Evolutionary conservation across 2,329 filamentous ascomycete genomes (phyloP), one percentile per base, ranked within the genome.

Genomic region (Thielaviopsis euricoi): DNA sequence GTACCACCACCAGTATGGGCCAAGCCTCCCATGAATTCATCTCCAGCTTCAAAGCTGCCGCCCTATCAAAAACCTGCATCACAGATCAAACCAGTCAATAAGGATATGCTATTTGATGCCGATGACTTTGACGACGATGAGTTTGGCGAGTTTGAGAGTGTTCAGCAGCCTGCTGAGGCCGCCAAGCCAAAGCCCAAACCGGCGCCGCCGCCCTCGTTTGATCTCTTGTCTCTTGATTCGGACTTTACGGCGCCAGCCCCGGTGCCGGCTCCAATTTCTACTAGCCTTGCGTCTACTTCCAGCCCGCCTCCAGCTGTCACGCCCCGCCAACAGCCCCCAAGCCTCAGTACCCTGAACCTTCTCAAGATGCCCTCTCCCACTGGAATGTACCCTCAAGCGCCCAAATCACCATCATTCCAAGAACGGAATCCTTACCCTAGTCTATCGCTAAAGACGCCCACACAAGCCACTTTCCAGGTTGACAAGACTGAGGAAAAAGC

Each of bases 91-190:
- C 60, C 67, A 13, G 61, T 66, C 1, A 70, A 79, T 50, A 68
- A 77, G 1, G 77, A 81, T 62, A 76, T 87, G 3, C 70, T 87
- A 2, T 87, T 87, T 66, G 83, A 87, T 67, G 83, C 78, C 40
- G 76, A 78, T 49, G 76, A 80, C 54, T 77, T 77, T 62, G 68
- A 77, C 52, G 77, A 77, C 33, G 76, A 80, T 37, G 65, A 67
- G 10, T 67, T 69, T 23, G 71, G 70, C 6, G 74, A 77, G 82
- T 82, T 69, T 62, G 53, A 60, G 62, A 33, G 63, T 58, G 22
- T 61, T 54, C 29, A 48, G 46, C 22, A 61, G 22, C 51, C 43
- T 23, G 25, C 57, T 4, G 48, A 56, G 23, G 21, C 33, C 37
- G 43, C 53, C 15, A 9, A 33, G 17, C 12, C 21, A 1, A 52